Evolutionary conservation across 2,329 filamentous ascomycete genomes (phyloP), one percentile per base, ranked within the genome.

Genomic region (Sporothrix luriei): DNA sequence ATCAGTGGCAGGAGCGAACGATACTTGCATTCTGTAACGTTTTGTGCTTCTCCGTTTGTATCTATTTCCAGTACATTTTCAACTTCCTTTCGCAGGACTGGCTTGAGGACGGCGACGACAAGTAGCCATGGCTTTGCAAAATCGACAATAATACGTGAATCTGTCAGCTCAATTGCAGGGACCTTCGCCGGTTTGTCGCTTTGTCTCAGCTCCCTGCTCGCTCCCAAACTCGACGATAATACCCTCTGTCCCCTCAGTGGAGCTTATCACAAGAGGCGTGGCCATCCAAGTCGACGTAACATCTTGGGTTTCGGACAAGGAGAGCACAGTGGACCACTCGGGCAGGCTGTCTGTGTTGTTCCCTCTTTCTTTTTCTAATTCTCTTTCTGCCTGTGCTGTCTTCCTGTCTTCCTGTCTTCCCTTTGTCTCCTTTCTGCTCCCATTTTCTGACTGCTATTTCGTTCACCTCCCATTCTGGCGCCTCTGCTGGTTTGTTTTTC

Each of bases 301-400:
- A 69, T 62, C 24, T 71, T 71, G 46, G 61, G 70, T 69, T 69
- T 69, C 70, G 70, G 62, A 66, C 67, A 52, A 52, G 52, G 55
- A 33, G 33, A 26, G 43, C 13, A 21, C 38, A 29, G 48, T 29
- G 55, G 66, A 33, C 65, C 38, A 33, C 54, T 26, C 51, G 48
- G 59, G 62, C 65, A 59, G 48, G 57, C 10, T 46, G 48, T 70
- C 48, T 69, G 24, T 68, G n/a, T 59, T 33, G 33, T 33, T 33
- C 33, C 29, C 16, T 51, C 4, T 46, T 2, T 48, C 14, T 48
- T 4, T 16, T 4, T 48, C 14, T 48, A 14, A 19, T 66, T 49
- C 38, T 65, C 16, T 38, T 33, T 21, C 61, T 24, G 24, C 21
- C 40, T 4, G 33, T 13, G 46, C 4, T 49, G 16, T 49, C 48